These are phyloP conservation scores for Astraeus odoratus DNA, from an alignment of 768 basidiomycete species.

Conservation along the genomic window DNA sequence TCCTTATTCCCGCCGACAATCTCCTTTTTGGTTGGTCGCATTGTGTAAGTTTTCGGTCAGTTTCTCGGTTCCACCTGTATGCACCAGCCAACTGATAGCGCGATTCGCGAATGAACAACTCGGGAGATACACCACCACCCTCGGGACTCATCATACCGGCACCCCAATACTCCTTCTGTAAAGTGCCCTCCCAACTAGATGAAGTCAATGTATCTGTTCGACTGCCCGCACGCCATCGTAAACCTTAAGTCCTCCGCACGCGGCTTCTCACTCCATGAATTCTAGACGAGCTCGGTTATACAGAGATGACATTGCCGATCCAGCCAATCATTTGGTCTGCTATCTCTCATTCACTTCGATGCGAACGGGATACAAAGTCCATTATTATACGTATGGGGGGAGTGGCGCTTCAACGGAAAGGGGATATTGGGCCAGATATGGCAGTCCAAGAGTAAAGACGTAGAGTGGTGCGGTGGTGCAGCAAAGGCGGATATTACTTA, in stretches of 20 bases:
- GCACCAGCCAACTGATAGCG: background rate
- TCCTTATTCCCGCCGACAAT: too few species aligned
- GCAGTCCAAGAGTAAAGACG: background rate
- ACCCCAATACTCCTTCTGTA: background rate
- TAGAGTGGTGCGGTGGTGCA: background rate
- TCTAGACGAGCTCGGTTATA: conserved; percentile 73
- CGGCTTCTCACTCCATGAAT: conserved; percentile 68
- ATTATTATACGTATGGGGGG: too few species aligned
- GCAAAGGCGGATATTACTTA: conserved; percentile 32
- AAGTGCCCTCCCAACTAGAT: background rate
- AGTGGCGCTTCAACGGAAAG: conserved; percentile 1
- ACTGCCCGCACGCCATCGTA: conserved; percentile 91
- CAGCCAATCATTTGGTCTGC: conserved; percentile 87
- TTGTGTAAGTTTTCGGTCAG: background rate
- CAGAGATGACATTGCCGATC: conserved; percentile 81
- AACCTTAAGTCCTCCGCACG: conserved; percentile 58
- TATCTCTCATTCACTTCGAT: conserved; percentile 90
- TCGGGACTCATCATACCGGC: background rate
- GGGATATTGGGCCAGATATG: conserved; percentile 1
- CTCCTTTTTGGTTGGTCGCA: too few species aligned
- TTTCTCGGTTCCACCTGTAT: background rate
- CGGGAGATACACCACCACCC: background rate
- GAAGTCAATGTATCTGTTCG: conserved; percentile 27
- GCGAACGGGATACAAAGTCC: too few species aligned
- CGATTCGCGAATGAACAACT: too few species aligned